These are phyloP conservation scores for Salix suchowensis DNA, from an alignment of 345 rosid species.

Conservation along the genomic window DNA sequence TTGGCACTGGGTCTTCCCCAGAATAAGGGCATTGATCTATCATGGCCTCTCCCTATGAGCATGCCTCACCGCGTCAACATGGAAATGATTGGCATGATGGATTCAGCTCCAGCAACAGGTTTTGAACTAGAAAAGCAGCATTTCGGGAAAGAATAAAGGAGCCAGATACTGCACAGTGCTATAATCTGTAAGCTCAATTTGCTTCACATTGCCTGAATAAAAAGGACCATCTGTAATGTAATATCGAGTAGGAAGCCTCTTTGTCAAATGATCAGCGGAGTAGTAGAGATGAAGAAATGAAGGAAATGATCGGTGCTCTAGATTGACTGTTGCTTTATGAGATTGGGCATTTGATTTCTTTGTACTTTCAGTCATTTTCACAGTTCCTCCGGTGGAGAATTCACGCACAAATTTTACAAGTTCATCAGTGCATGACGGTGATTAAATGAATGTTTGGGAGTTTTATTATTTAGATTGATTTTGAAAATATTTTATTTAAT, in stretches of 20 bases:
- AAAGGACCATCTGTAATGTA: not conserved
- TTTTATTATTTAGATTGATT: no score
- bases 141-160: not conserved
- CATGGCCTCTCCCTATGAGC: constrained; percentile 7
- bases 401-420: not conserved
- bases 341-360: not conserved
- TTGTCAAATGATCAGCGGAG: not conserved
- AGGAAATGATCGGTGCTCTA: not conserved
- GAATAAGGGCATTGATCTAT: constrained; percentile 10
- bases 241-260: not conserved
- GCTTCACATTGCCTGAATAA: not conserved
- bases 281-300: not conserved
- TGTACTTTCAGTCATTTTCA: not conserved
- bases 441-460: not conserved
- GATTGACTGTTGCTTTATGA: not conserved
- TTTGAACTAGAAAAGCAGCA: not conserved
- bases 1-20: constrained; percentile 27
- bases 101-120: not conserved
- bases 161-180: no score
- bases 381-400: not conserved
- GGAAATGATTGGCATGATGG: constrained; percentile 8
- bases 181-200: not conserved
- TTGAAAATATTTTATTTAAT: no score
- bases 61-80: not conserved
- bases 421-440: not conserved